Evolutionary conservation across 2,329 filamentous ascomycete species (phyloP), one percentile per base, ranked within the genome.

Genomic region (Fusarium stilboides): DNA sequence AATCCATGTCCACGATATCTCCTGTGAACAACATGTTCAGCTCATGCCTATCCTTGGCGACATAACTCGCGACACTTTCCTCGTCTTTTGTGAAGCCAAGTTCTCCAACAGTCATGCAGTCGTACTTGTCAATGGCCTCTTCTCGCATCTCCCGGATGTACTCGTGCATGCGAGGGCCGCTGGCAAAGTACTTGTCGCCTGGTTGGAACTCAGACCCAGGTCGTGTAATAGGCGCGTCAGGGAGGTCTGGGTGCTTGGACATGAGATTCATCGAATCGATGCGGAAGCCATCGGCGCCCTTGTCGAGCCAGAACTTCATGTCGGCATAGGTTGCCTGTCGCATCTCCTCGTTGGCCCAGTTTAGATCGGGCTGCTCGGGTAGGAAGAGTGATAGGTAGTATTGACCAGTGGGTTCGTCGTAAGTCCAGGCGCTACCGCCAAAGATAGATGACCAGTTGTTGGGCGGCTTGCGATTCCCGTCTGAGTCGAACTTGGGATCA

Each of bases 341-440:
- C 3, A 91, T 87, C 2, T 86, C 87, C 0, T 85, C 83, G 54
- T 90, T 91, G 70, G 93, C 91, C 92, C 92, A 94, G 78, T 94
- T 94, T 5, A 95, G 83, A 69, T 94, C 92, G 0, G 92, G 92
- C 76, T 94, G 92, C 61, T 91, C 87, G 2, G 85, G 85, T 3
- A 89, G 87, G 76, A 93, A 95, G 7, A 94, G 83, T 49, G 90
- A 87, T 2, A 94, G 86, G 73, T 92, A 94, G 77, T 92, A 94
- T 78, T 94, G 89, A 43, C 84, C 83, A 0, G 90, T 92, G 8
- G 79, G 76, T 62, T 91, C 87, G 70, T 93, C 91, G 78, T 86
- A 94, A 43, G 88, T 82, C 91, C 90, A 92, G 0, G 86, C 87
- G 37, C 74, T 75, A 49, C 80, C 81, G 28, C 78, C 78, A 60